Percentiles rank a stretch among this genome's conserved stretches.
These are phyloP conservation scores for Penicillium manginii DNA, from an alignment of 495 filamentous ascomycete genomes.

Conservation along the genomic window DNA sequence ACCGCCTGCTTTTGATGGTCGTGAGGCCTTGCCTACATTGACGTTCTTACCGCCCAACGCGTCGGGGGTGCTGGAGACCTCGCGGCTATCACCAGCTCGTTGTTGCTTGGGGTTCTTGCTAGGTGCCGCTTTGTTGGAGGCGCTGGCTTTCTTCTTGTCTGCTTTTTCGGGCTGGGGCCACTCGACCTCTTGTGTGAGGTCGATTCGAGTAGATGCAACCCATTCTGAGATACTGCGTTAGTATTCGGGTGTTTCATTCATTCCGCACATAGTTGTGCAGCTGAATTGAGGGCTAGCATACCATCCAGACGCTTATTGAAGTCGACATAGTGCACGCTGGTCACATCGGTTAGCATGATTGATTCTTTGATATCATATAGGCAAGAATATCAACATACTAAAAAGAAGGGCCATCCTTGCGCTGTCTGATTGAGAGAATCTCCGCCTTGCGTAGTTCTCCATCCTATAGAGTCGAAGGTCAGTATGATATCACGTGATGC, in stretches of 20 bases:
- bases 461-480: constrained; percentile 54
- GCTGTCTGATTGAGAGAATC: constrained; percentile 84
- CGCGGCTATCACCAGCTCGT: constrained; percentile 56
- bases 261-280: not conserved
- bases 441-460: constrained; percentile 88
- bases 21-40: constrained; percentile 49
- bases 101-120: constrained; percentile 55
- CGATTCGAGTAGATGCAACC: constrained; percentile 79
- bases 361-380: not conserved
- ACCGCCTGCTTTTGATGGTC: constrained; percentile 61
- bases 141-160: constrained; percentile 64
- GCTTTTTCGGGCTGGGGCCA: constrained; percentile 75
- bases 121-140: constrained; percentile 45
- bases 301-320: constrained; percentile 98
- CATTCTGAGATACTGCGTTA: constrained; percentile 66
- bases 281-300: constrained; percentile 24
- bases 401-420: constrained; percentile 81
- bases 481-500: constrained; percentile 46
- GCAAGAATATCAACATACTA: constrained; percentile 54
- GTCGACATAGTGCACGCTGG: constrained; percentile 91
- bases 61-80: constrained; percentile 62
- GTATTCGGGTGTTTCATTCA: not conserved
- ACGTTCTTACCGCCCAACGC: constrained; percentile 53
- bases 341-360: constrained; percentile 24
- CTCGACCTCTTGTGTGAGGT: constrained; percentile 77